Conservation (phyloP, 2,329 filamentous ascomycete genomes). For the Ampelomyces quisqualis region DNA sequence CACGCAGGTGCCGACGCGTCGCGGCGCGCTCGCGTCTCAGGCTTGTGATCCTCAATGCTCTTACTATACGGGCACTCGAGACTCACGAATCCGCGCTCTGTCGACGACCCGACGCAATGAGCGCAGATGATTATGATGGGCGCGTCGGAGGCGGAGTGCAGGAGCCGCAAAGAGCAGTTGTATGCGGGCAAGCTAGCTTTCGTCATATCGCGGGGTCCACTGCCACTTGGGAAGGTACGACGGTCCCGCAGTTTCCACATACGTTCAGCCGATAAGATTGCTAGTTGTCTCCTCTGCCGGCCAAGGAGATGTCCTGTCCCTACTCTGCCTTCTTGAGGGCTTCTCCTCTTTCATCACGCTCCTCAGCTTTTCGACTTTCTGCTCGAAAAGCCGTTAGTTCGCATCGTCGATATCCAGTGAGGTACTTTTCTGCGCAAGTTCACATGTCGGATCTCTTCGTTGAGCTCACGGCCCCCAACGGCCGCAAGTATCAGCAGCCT, state of each 20-base stretch:
- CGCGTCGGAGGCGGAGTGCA: slow-evolving; percentile 14
- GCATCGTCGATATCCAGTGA: slow-evolving; percentile 12
- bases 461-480: slow-evolving; percentile 74
- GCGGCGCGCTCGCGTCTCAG: slow-evolving; percentile 4
- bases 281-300: slow-evolving; percentile 18
- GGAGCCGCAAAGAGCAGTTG: slow-evolving; percentile 27
- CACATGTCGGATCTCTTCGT: slow-evolving; percentile 53
- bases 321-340: slow-evolving; percentile 22
- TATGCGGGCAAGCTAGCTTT: slow-evolving; percentile 21
- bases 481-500: slow-evolving; percentile 69
- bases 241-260: slow-evolving; percentile 7
- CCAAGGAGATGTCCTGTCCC: slow-evolving; percentile 25
- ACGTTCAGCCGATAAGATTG: slow-evolving; percentile 22
- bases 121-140: slow-evolving; percentile 7
- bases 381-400: slow-evolving; percentile 9
- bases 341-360: slow-evolving; percentile 8
- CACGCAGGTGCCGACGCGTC: slow-evolving; percentile 7
- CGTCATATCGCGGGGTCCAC: slow-evolving; percentile 30
- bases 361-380: slow-evolving; percentile 5
- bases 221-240: slow-evolving; percentile 8
- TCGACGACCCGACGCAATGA: not conserved
- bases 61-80: too few species aligned
- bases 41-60: too few species aligned
- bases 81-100: slow-evolving; percentile 1
- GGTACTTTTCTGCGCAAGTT: slow-evolving; percentile 18